Percentiles rank a stretch among this genome's conserved stretches.
Evolutionary conservation across 352 stramenopile species (phyloP).

Genomic region (Globisporangium emineosum): DNA sequence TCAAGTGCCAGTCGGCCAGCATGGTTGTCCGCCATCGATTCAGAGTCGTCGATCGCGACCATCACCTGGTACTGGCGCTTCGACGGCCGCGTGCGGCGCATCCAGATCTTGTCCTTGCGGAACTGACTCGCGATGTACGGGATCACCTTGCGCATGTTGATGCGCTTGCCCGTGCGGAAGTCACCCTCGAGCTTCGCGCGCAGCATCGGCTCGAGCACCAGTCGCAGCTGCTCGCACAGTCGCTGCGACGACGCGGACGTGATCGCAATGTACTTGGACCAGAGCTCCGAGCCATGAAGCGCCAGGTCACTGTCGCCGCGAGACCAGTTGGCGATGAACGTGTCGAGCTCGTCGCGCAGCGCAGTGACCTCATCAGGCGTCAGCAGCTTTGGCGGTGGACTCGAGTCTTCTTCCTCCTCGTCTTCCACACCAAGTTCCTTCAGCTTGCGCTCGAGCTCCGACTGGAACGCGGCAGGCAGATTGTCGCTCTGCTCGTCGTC

Average conservation of each 20-base stretch:
- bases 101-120: conserved; percentile 99
- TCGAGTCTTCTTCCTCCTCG: conserved; percentile 30
- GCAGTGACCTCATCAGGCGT: conserved; percentile 64
- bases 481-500: conserved; percentile 24
- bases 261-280: conserved; percentile 91
- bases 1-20: conserved; percentile 94
- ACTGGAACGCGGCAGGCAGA: conserved; percentile 27
- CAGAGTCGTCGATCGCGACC: conserved; percentile 99
- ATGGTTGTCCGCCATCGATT: conserved; percentile 98
- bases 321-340: conserved; percentile 69
- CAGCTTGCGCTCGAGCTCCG: conserved; percentile 33
- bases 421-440: conserved; percentile 31
- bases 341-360: conserved; percentile 77
- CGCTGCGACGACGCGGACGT: conserved; percentile 91
- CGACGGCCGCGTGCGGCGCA: conserved; percentile 96
- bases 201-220: conserved; percentile 98
- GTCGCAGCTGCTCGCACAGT: conserved; percentile 97
- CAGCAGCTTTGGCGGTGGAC: conserved; percentile 40
- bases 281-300: conserved; percentile 73
- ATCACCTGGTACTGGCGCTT: conserved; percentile 99
- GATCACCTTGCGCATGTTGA: conserved; percentile 99
- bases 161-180: conserved; percentile 99
- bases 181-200: conserved; percentile 97
- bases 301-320: conserved; percentile 31
- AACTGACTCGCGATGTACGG: conserved; percentile 99